A percentile compares a stretch with the other conserved stretches of the same genome.
These are phyloP conservation scores for Fusarium pilosicola DNA, from an alignment of 2,329 filamentous ascomycete genomes.

Conservation along the genomic window DNA sequence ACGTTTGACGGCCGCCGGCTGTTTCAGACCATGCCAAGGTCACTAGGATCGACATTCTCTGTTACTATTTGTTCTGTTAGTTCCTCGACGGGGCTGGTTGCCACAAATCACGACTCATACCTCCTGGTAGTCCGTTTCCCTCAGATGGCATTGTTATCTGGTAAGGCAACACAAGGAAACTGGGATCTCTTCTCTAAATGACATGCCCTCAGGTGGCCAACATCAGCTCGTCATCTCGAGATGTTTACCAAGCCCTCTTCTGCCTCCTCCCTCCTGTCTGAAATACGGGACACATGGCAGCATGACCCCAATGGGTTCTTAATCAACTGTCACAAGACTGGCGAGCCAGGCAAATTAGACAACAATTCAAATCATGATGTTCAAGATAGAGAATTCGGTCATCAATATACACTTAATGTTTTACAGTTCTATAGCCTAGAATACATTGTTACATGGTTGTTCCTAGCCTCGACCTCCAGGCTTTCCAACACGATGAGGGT, in stretches of 20 bases:
- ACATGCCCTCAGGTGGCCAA: neutral
- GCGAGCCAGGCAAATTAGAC: neutral
- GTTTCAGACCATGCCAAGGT: neutral
- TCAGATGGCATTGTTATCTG: neutral
- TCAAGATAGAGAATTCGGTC: neutral
- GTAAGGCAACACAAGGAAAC: neutral
- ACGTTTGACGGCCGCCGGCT: neutral
- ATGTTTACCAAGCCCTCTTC: neutral
- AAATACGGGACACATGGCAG: neutral
- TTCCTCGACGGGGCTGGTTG: neutral
- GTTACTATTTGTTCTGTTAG: constrained; percentile 19
- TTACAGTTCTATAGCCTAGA: constrained; percentile 44
- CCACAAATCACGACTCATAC: neutral
- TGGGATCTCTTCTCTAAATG: neutral
- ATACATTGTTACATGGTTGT: constrained; percentile 43
- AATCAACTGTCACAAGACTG: neutral
- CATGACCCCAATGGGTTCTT: neutral
- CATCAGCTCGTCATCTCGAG: neutral
- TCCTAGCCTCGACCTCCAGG: constrained; percentile 12
- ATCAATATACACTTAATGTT: constrained; percentile 6
- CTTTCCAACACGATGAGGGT: constrained; percentile 31
- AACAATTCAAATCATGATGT: neutral
- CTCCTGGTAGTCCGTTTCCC: neutral
- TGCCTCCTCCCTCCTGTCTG: neutral
- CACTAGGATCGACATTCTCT: neutral